A percentile compares a stretch with the other conserved stretches of the same genome.
phyloP scores from a whole-genome alignment of 257 asterid species.

The Salvia splendens region DNA sequence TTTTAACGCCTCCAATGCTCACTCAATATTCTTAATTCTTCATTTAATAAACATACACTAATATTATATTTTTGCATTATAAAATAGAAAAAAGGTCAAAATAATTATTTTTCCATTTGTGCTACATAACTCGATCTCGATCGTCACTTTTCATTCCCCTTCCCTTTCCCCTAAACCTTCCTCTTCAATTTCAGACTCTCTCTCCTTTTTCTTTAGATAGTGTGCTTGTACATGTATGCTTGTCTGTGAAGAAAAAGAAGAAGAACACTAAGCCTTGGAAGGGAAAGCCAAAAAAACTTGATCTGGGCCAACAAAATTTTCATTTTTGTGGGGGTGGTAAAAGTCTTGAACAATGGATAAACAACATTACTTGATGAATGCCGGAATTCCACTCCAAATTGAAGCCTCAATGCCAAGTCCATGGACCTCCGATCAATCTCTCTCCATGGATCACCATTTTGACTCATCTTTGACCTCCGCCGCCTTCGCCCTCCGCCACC shows the following conservation, averaged over 20 bases:
- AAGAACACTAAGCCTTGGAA: conserved; percentile 25
- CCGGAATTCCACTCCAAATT: conserved; percentile 43
- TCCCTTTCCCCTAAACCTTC: conserved; percentile 39
- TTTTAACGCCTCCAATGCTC: conserved; percentile 45
- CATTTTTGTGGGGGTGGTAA: not conserved
- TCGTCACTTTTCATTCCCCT: conserved; percentile 39
- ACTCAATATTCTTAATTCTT: conserved; percentile 1
- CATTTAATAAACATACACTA: too few species aligned
- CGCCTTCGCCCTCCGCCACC: too few species aligned
- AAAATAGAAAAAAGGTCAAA: conserved; percentile 50
- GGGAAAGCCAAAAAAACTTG: not conserved
- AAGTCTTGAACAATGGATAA: conserved; percentile 56
- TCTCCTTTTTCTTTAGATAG: too few species aligned
- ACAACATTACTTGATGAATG: conserved; percentile 49
- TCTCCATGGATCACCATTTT: conserved; percentile 33
- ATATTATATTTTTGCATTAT: not conserved
- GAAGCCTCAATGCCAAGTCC: conserved; percentile 47
- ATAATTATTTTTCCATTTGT: conserved; percentile 40
- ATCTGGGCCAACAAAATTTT: not conserved
- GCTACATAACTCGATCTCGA: conserved; percentile 52
- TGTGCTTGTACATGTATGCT: too few species aligned
- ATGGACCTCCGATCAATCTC: conserved; percentile 51
- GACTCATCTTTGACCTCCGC: conserved; percentile 44
- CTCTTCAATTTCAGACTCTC: not conserved
- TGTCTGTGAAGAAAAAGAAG: not conserved